Conservation (phyloP, 83 land plant genomes). For the Larix sibirica region DNA sequence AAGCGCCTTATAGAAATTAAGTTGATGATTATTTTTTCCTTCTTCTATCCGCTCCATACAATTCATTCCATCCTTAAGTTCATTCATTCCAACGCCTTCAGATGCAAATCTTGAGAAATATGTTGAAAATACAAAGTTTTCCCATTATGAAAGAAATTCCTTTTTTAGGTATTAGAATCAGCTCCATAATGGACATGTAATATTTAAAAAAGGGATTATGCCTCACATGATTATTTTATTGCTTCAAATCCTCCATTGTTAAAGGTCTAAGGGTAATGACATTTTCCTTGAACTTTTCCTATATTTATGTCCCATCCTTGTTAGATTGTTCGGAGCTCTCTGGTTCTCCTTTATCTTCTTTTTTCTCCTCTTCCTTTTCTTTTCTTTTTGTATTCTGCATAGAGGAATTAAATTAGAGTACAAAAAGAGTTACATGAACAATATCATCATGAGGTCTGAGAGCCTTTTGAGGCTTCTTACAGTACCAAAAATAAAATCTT, state of each 20-base stretch:
- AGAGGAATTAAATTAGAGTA: too few species aligned
- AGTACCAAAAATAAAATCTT: too few species aligned
- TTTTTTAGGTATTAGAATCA: background rate
- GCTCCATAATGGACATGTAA: background rate
- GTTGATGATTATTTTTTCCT: conserved; percentile 83
- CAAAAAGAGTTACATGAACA: too few species aligned
- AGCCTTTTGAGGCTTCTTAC: too few species aligned
- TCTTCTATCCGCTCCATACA: conserved; percentile 92
- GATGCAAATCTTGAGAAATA: conserved; percentile 86
- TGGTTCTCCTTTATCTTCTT: background rate
- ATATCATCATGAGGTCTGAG: too few species aligned
- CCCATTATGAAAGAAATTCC: background rate
- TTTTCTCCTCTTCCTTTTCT: background rate
- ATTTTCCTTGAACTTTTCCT: conserved; percentile 26
- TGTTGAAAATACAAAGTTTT: conserved; percentile 23
- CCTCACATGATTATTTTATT: conserved; percentile 77
- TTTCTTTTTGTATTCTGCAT: conserved; percentile 7
- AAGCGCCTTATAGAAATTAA: conserved; percentile 55
- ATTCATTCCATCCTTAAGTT: conserved; percentile 93
- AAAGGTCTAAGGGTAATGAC: conserved; percentile 64
- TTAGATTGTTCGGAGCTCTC: background rate
- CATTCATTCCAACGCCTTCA: conserved; percentile 78
- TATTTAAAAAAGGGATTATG: background rate
- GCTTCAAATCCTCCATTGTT: conserved; percentile 75
- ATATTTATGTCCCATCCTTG: background rate